Evolutionary conservation across 768 basidiomycete genomes (phyloP).

Genomic region (Mycena floridula): DNA sequence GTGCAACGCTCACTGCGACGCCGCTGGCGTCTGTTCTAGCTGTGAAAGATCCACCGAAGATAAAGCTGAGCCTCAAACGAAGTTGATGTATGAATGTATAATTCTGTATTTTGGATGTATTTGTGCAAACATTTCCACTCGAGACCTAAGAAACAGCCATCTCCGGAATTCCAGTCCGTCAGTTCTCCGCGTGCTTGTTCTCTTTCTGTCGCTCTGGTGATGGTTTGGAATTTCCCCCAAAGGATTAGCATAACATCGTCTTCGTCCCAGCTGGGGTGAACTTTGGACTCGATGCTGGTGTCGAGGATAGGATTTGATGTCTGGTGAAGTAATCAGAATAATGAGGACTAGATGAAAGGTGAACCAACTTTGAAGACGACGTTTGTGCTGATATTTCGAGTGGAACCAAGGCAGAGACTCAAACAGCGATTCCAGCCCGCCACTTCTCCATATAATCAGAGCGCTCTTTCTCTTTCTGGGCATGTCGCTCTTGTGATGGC

Average conservation of each 20-base stretch:
- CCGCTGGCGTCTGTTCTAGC: no score
- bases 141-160: no score
- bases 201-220: constrained; percentile 14
- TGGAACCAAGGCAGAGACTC: no score
- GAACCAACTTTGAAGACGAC: constrained; percentile 17
- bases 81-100: no score
- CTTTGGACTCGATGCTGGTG: background rate
- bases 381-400: no score
- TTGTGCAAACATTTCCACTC: no score
- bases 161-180: constrained; percentile 15
- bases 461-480: constrained; percentile 10
- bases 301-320: background rate
- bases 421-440: no score
- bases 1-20: no score
- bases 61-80: constrained; percentile 54
- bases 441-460: constrained; percentile 14
- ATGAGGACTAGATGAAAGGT: background rate
- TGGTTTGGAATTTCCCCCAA: constrained; percentile 12
- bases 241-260: constrained; percentile 18
- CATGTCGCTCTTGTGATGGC: constrained; percentile 14
- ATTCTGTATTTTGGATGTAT: no score
- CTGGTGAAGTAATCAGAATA: background rate
- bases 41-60: constrained; percentile 36
- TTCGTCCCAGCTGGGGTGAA: constrained; percentile 13
- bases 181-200: constrained; percentile 14